These are phyloP conservation scores for Aspergillus asperescens DNA, from an alignment of 495 filamentous ascomycete species.

Conservation along the genomic window DNA sequence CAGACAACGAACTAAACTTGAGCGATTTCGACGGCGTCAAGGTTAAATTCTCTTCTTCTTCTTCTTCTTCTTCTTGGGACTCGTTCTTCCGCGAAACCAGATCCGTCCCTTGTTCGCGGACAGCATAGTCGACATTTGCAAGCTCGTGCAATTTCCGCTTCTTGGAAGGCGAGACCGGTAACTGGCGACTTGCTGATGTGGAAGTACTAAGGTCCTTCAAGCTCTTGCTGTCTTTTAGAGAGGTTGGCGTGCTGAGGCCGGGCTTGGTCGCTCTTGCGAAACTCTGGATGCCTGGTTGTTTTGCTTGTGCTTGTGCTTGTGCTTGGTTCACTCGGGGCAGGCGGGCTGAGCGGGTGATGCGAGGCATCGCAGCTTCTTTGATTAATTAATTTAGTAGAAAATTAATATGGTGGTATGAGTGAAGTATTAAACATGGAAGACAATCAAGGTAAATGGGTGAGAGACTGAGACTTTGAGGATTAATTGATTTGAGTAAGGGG, in stretches of 20 bases:
- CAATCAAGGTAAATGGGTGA: background rate
- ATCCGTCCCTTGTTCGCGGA: background rate
- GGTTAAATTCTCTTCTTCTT: background rate
- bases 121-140: constrained; percentile 26
- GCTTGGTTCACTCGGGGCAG: too few relatives aligned
- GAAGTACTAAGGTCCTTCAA: background rate
- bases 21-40: constrained; percentile 41
- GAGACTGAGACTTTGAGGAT: constrained; percentile 1
- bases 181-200: too few relatives aligned
- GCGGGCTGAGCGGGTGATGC: constrained; percentile 24
- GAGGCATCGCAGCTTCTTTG: constrained; percentile 36
- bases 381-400: constrained; percentile 6
- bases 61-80: background rate
- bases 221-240: constrained; percentile 19
- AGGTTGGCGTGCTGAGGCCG: constrained; percentile 23
- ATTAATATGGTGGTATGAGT: constrained; percentile 20
- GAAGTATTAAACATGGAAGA: constrained; percentile 17
- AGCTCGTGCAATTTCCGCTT: constrained; percentile 44
- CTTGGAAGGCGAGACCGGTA: constrained; percentile 42
- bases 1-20: constrained; percentile 33
- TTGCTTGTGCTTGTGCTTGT: background rate
- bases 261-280: constrained; percentile 44
- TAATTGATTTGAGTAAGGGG: background rate
- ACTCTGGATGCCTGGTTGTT: constrained; percentile 36
- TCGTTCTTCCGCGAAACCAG: background rate